Evolutionary conservation across 495 filamentous ascomycete genomes (phyloP).

Genomic region (Staphylotrichum longicolle): DNA sequence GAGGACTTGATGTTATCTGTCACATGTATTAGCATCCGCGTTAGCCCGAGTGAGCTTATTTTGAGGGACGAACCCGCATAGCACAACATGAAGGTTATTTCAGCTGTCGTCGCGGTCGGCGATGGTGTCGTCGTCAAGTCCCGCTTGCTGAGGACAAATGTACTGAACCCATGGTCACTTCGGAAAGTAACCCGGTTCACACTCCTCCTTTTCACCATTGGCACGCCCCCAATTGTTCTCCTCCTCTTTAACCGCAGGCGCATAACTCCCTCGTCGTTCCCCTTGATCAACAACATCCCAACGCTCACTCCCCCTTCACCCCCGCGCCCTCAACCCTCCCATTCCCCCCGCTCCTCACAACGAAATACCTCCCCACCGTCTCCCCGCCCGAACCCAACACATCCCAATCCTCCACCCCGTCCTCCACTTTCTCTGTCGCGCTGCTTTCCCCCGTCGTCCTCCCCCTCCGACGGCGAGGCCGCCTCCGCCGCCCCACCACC

Average conservation of each 20-base stretch:
- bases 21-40: slow-evolving; percentile 15
- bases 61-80: slow-evolving; percentile 7
- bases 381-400: slow-evolving; percentile 62
- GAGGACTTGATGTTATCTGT: slow-evolving; percentile 8
- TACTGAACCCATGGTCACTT: too few species aligned
- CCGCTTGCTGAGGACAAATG: too few species aligned
- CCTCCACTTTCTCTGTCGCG: slow-evolving; percentile 19
- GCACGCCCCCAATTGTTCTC: too few species aligned
- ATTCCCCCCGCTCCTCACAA: slow-evolving; percentile 62
- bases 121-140: neutral
- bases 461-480: slow-evolving; percentile 47
- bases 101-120: neutral
- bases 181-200: too few species aligned
- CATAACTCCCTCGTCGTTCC: neutral
- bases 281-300: neutral
- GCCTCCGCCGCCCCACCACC: slow-evolving; percentile 40
- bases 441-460: slow-evolving; percentile 13
- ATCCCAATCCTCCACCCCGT: slow-evolving; percentile 60
- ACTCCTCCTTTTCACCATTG: too few species aligned
- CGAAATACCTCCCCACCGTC: slow-evolving; percentile 71
- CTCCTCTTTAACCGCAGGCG: too few species aligned
- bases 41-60: slow-evolving; percentile 11
- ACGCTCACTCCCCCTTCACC: neutral
- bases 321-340: neutral
- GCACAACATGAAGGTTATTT: neutral